A percentile compares a stretch with the other conserved stretches of the same genome.
Evolutionary conservation across 306 rosid genomes (phyloP).

Genomic region (Rosa multiflora): DNA sequence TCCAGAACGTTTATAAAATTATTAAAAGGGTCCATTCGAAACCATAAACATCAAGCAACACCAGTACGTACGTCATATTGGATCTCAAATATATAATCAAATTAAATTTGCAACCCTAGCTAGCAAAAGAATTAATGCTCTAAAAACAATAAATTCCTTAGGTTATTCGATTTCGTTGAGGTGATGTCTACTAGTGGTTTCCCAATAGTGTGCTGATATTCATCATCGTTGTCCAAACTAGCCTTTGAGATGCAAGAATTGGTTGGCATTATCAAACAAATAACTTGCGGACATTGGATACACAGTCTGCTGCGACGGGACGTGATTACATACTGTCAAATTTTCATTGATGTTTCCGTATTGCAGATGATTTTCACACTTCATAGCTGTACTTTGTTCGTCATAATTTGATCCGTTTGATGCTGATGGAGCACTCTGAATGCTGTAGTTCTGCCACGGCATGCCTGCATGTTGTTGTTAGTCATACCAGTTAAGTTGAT

Average conservation of each 20-base stretch:
- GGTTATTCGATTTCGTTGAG: background rate
- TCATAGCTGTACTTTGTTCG: background rate
- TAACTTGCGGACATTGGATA: background rate
- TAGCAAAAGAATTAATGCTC: background rate
- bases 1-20: too few relatives aligned
- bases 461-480: background rate
- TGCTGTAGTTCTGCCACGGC: background rate
- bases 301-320: background rate
- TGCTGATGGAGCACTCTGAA: background rate
- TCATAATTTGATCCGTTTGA: background rate
- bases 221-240: too few relatives aligned
- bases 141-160: background rate
- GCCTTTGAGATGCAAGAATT: background rate
- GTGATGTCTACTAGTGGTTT: too few relatives aligned
- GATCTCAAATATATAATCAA: background rate
- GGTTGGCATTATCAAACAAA: background rate
- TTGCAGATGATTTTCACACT: background rate
- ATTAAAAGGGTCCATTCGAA: background rate
- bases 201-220: background rate
- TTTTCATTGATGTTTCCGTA: background rate
- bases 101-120: background rate
- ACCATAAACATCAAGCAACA: background rate
- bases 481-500: background rate
- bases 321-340: background rate
- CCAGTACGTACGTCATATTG: background rate